These are phyloP conservation scores for Hura crepitans DNA, from an alignment of 441 rosid genomes.

Conservation along the genomic window DNA sequence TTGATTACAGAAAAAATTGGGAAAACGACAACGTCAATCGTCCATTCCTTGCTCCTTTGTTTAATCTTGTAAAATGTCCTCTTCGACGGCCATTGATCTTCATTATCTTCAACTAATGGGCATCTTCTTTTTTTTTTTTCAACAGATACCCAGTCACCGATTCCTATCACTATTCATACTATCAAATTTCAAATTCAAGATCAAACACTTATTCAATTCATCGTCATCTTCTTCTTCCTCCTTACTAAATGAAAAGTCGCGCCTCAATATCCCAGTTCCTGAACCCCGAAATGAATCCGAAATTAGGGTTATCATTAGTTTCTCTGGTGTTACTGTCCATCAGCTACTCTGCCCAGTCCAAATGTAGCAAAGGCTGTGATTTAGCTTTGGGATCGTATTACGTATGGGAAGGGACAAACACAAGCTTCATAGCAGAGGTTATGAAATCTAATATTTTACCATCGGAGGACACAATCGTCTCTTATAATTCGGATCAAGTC, in stretches of 20 bases:
- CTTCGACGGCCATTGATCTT: neutral
- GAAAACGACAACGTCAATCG: neutral
- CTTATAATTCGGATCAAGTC: constrained; percentile 32
- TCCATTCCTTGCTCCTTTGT: neutral
- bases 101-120: neutral
- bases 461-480: constrained; percentile 22
- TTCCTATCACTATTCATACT: too few species aligned
- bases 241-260: neutral
- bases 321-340: constrained; percentile 17
- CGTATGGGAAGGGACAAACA: constrained; percentile 28
- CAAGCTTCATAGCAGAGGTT: constrained; percentile 36
- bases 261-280: neutral
- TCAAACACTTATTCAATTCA: neutral
- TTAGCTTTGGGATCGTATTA: constrained; percentile 62
- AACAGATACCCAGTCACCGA: constrained; percentile 8
- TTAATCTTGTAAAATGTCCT: neutral
- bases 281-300: constrained; percentile 6
- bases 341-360: constrained; percentile 32
- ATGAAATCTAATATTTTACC: constrained; percentile 26
- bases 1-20: neutral
- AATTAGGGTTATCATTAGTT: neutral
- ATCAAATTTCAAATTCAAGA: neutral
- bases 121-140: neutral
- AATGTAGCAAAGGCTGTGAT: constrained; percentile 45
- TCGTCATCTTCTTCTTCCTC: constrained; percentile 5